Base-by-base conservation (phyloP, 148 eudicot genomes). In the Rhododendron molle region DNA sequence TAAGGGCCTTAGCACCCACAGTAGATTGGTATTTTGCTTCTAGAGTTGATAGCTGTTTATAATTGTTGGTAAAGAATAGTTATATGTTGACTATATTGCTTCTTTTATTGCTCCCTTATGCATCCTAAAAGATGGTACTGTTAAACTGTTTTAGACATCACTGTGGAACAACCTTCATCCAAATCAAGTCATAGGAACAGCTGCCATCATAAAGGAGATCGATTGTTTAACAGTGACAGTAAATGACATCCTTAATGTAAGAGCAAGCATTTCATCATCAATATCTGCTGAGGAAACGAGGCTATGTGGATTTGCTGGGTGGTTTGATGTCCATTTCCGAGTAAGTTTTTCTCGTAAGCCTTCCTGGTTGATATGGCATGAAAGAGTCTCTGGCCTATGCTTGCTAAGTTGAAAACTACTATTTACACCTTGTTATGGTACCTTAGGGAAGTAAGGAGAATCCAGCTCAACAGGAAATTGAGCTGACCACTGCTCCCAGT, bases 241-340 rank as follows among this genome's bases (percentile, higher is more conserved):
- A 20, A 88, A 89, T 82, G 99, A 95, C 81, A 91, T 95, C 84
- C 92, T 89, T 79, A 84, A 54, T 80, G 89, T 97, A 65, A 85
- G 85, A 88, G 89, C 98, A 56, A 88, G 87, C 20, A 46, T 97
- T 86, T 88, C 92, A 54, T 90, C 95, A 26, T 87, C 93, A 73
- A 92, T 97, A 74, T 74, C 86, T 47, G 89, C 84, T 83, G 94
- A 91, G 79, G 86, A 93, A 79, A 85, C 93, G 28, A 90, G 91
- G 86, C 89, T 97, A 54, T 90, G 96, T 84, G 99, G 99, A 23
- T 97, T 93, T 89, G 93, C 90, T 69, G 99, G 99, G 80, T 97
- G 99, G 99, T 97, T 97, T 92, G 99, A 97, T 90, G 99, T 97
- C 81, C 99, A 95, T 89, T 97, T 97, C 90, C 94, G 94, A 83